Evolutionary conservation across 768 basidiomycete genomes (phyloP).

Genomic region (Lactarius deliciosus): DNA sequence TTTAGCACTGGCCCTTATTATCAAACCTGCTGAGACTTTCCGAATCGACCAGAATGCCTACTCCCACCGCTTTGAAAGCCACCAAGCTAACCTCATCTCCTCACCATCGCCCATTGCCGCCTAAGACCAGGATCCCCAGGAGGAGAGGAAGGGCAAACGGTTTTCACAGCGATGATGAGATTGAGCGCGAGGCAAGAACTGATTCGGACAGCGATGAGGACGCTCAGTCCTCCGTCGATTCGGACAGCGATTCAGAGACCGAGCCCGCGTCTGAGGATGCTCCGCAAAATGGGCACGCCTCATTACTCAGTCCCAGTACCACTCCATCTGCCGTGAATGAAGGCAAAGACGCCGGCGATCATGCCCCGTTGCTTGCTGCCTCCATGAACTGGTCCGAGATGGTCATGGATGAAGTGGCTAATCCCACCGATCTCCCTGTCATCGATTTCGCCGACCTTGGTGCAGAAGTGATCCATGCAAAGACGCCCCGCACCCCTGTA

Average conservation of each 20-base stretch:
- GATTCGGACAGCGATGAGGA: constrained; percentile 69
- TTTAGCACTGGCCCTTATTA: background rate
- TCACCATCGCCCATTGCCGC: constrained; percentile 24
- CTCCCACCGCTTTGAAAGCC: constrained; percentile 20
- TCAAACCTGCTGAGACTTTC: background rate
- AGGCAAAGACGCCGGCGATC: constrained; percentile 21
- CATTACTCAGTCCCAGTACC: constrained; percentile 64
- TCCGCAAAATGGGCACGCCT: constrained; percentile 48
- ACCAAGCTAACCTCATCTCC: constrained; percentile 14
- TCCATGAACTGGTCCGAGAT: constrained; percentile 76
- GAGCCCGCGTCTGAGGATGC: constrained; percentile 69
- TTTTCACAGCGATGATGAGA: constrained; percentile 72
- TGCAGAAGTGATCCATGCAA: constrained; percentile 32
- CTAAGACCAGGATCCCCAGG: constrained; percentile 48
- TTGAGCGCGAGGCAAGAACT: constrained; percentile 66
- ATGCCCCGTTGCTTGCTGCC: constrained; percentile 54
- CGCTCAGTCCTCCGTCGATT: constrained; percentile 52
- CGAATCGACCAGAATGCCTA: constrained; percentile 27
- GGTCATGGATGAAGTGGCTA: constrained; percentile 70
- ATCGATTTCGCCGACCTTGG: constrained; percentile 73
- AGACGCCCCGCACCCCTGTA: constrained; percentile 35
- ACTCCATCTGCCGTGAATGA: constrained; percentile 42
- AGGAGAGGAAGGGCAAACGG: constrained; percentile 63
- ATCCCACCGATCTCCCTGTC: constrained; percentile 68
- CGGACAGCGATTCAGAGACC: constrained; percentile 67